Conservation (phyloP, 441 rosid species). For the Breynia disticha region DNA sequence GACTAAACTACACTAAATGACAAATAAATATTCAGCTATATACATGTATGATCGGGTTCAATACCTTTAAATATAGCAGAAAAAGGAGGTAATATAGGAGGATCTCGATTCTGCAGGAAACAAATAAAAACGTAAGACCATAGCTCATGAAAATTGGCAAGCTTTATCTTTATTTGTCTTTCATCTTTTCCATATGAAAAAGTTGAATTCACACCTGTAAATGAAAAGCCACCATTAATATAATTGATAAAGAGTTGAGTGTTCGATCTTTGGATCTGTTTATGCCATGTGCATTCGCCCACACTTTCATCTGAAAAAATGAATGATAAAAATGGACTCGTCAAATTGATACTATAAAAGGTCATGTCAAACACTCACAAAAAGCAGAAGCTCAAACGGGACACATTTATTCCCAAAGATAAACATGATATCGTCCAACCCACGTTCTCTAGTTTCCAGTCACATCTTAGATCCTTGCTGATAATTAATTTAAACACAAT, state of each 20-base stretch:
- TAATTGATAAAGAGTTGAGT: slow-evolving; percentile 40
- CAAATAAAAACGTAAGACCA: slow-evolving; percentile 3
- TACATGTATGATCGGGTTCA: neutral
- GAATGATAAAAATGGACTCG: slow-evolving; percentile 1
- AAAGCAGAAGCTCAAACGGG: neutral
- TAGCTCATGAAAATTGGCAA: neutral
- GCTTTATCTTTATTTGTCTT: neutral
- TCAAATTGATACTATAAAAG: neutral
- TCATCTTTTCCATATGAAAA: slow-evolving; percentile 3
- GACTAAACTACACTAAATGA: too few relatives aligned
- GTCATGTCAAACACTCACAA: neutral
- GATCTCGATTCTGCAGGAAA: slow-evolving; percentile 37
- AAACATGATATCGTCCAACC: too few relatives aligned
- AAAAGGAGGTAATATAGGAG: slow-evolving; percentile 54
- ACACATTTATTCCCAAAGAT: neutral
- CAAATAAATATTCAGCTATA: too few relatives aligned
- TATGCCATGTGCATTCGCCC: slow-evolving; percentile 46
- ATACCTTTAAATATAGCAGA: slow-evolving; percentile 39
- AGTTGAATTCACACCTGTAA: slow-evolving; percentile 30
- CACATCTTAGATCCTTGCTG: too few relatives aligned
- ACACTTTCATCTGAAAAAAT: slow-evolving; percentile 34
- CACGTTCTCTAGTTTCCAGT: too few relatives aligned
- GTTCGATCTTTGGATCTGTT: slow-evolving; percentile 38
- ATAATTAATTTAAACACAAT: too few relatives aligned
- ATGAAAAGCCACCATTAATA: slow-evolving; percentile 41